Evolutionary conservation across 192 early-diverging fungal species (phyloP).

Genomic region (Umbelopsis sp.): DNA sequence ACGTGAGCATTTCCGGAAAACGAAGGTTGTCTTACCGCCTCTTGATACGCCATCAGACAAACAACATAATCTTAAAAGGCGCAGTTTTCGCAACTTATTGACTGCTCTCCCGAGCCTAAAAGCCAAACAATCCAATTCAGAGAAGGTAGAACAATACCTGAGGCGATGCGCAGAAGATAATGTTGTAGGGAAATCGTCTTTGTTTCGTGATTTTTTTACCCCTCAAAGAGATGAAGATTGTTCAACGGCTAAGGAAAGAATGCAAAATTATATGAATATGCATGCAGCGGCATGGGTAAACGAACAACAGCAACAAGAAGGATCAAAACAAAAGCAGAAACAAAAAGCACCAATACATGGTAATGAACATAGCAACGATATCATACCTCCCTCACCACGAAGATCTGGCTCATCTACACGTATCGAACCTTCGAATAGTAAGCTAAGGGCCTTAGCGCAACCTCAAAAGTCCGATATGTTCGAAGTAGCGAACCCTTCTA

Average conservation of each 20-base stretch:
- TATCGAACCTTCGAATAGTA: background rate
- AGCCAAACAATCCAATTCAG: constrained; percentile 46
- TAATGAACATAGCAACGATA: background rate
- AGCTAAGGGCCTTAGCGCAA: background rate
- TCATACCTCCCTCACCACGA: background rate
- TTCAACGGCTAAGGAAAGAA: constrained; percentile 14
- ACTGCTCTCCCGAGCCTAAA: constrained; percentile 16
- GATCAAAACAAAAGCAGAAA: constrained; percentile 10
- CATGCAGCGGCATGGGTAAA: constrained; percentile 14
- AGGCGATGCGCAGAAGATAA: constrained; percentile 45
- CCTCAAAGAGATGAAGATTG: constrained; percentile 53
- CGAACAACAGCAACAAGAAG: background rate
- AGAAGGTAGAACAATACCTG: constrained; percentile 54
- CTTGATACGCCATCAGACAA: constrained; percentile 25
- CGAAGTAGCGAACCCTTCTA: constrained; percentile 10
- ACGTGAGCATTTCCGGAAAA: constrained; percentile 32
- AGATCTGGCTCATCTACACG: background rate
- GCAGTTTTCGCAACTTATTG: constrained; percentile 24
- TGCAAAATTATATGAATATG: constrained; percentile 15
- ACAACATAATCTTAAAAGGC: constrained; percentile 24
- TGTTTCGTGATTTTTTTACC: constrained; percentile 52
- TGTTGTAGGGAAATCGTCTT: constrained; percentile 37
- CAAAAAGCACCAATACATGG: constrained; percentile 4
- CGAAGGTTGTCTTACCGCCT: constrained; percentile 33
- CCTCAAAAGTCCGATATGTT: background rate